These are phyloP conservation scores for Cyphellophora attinorum DNA, from an alignment of 2,329 filamentous ascomycete species.

Conservation along the genomic window DNA sequence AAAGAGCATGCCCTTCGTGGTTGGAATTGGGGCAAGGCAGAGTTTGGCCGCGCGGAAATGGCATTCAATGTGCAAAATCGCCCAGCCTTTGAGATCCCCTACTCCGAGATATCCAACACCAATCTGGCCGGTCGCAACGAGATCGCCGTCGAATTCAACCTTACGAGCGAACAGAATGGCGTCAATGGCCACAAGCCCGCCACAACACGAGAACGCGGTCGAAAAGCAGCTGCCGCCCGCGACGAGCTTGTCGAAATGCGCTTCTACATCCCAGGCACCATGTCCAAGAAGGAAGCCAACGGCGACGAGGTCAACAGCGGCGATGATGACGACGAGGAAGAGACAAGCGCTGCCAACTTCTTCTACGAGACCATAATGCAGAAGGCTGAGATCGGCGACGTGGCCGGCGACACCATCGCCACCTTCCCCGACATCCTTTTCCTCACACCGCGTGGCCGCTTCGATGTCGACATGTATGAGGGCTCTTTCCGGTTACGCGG, in stretches of 20 bases:
- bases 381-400: constrained; percentile 97
- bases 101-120: constrained; percentile 94
- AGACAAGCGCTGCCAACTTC: constrained; percentile 91
- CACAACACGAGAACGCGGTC: constrained; percentile 61
- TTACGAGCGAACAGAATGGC: constrained; percentile 63
- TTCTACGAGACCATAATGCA: constrained; percentile 98
- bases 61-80: constrained; percentile 95
- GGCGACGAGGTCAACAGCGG: constrained; percentile 52
- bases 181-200: constrained; percentile 66
- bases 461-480: constrained; percentile 99
- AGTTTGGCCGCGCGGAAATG: constrained; percentile 90
- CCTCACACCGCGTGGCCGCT: constrained; percentile 95
- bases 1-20: constrained; percentile 90
- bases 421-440: constrained; percentile 95
- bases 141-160: constrained; percentile 86
- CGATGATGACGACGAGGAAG: constrained; percentile 60
- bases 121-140: constrained; percentile 97
- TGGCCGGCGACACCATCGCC: constrained; percentile 95
- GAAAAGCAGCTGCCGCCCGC: constrained; percentile 77
- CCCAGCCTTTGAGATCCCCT: constrained; percentile 92
- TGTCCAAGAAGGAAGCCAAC: constrained; percentile 60
- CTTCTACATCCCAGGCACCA: constrained; percentile 92
- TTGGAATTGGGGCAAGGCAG: constrained; percentile 99
- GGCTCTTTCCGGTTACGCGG: constrained; percentile 91
- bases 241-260: constrained; percentile 98